A percentile compares a stretch with the other conserved stretches of the same genome.
Conservation (phyloP, 441 rosid genomes). For the Flueggea neowawraea region DNA sequence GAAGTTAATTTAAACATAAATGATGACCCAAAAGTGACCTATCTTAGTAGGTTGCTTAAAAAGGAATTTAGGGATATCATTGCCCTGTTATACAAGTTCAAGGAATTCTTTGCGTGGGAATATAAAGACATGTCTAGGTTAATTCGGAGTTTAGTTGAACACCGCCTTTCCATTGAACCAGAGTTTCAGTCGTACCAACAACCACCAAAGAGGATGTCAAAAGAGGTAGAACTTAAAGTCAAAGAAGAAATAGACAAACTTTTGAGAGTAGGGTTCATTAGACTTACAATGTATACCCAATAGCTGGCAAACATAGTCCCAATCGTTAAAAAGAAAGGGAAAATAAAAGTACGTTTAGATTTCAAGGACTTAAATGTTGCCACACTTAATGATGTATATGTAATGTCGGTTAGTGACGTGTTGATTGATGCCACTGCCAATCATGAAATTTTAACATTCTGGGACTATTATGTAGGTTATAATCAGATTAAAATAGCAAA, state of each 20-base stretch:
- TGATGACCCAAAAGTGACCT: too few species aligned
- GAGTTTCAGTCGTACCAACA: not conserved
- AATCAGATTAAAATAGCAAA: not conserved
- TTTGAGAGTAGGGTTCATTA: not conserved
- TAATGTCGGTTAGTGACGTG: not conserved
- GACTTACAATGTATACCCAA: not conserved
- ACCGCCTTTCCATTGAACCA: not conserved
- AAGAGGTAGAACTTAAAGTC: not conserved
- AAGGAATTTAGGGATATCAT: too few species aligned
- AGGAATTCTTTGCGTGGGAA: not conserved
- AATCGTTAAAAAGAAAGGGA: slow-evolving; percentile 6
- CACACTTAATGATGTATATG: not conserved
- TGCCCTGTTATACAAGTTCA: too few species aligned
- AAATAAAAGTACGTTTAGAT: not conserved
- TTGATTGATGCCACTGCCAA: not conserved
- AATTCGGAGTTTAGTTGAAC: not conserved
- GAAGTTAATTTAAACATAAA: too few species aligned
- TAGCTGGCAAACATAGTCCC: not conserved
- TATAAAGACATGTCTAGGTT: slow-evolving; percentile 3
- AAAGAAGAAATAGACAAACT: slow-evolving; percentile 1
- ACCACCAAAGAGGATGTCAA: not conserved
- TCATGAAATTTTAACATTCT: not conserved
- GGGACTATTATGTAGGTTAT: not conserved
- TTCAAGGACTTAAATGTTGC: slow-evolving; percentile 1
- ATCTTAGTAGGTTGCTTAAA: too few species aligned